Evolutionary conservation across 306 rosid genomes (phyloP).

Genomic region (Sechiopsis laciniata): DNA sequence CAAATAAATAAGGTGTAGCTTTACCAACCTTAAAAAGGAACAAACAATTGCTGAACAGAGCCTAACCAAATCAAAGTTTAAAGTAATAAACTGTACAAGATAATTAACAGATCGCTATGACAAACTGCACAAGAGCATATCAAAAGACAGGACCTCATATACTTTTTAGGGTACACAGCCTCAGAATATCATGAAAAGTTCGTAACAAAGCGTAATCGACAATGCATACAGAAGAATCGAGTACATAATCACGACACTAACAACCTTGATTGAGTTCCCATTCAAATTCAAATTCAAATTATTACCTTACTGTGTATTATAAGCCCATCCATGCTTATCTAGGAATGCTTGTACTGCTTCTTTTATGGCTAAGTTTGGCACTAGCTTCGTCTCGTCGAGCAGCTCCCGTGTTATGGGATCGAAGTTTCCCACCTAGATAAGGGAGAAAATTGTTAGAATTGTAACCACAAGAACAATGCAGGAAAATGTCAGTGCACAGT

Average conservation of each 20-base stretch:
- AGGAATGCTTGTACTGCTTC: slow-evolving; percentile 79
- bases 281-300: slow-evolving; percentile 9
- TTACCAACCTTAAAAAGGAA: background rate
- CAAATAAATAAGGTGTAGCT: too few species aligned
- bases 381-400: slow-evolving; percentile 47
- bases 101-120: background rate
- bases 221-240: background rate
- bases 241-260: background rate
- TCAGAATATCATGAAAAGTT: slow-evolving; percentile 13
- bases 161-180: slow-evolving; percentile 8
- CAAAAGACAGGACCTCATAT: slow-evolving; percentile 9
- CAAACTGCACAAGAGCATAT: too few species aligned
- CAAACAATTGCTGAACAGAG: background rate
- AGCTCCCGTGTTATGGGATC: slow-evolving; percentile 80
- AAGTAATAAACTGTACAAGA: slow-evolving; percentile 14
- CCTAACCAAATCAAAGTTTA: background rate
- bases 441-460: slow-evolving; percentile 16
- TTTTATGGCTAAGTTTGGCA: slow-evolving; percentile 68
- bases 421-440: slow-evolving; percentile 63
- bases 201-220: background rate
- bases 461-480: background rate
- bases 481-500: slow-evolving; percentile 15
- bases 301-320: slow-evolving; percentile 39
- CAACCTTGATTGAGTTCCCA: slow-evolving; percentile 11
- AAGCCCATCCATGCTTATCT: slow-evolving; percentile 86